Evolutionary conservation across 2,329 filamentous ascomycete genomes (phyloP).

Genomic region (Calycina marina): DNA sequence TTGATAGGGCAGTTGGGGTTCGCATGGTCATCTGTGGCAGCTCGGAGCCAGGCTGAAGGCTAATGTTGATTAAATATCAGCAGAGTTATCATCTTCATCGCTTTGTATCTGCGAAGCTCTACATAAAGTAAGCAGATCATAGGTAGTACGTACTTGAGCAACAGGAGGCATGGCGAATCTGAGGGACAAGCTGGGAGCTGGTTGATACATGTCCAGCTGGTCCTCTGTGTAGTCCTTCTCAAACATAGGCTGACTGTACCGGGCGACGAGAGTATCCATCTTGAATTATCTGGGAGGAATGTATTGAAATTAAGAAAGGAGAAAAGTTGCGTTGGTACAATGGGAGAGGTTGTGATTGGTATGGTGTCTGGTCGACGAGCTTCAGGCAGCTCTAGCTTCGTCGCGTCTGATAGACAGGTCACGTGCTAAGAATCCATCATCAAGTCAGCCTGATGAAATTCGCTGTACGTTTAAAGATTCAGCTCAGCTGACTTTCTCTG

Average conservation of each 20-base stretch:
- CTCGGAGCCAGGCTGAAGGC: slow-evolving; percentile 89
- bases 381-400: slow-evolving; percentile 17
- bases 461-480: too few species aligned
- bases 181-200: slow-evolving; percentile 63
- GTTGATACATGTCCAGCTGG: slow-evolving; percentile 57
- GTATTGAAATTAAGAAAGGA: slow-evolving; percentile 5
- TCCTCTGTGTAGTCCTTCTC: slow-evolving; percentile 60
- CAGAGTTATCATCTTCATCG: slow-evolving; percentile 1
- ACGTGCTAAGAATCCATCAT: too few species aligned
- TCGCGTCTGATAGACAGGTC: slow-evolving; percentile 3
- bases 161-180: slow-evolving; percentile 93
- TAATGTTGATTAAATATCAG: slow-evolving; percentile 28
- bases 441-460: too few species aligned
- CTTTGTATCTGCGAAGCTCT: slow-evolving; percentile 1
- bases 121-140: too few species aligned
- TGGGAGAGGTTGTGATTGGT: slow-evolving; percentile 6
- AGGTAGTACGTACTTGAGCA: slow-evolving; percentile 52
- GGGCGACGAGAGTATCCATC: slow-evolving; percentile 90
- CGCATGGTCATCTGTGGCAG: slow-evolving; percentile 90
- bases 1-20: slow-evolving; percentile 98
- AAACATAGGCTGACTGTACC: slow-evolving; percentile 70
- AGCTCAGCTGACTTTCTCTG: too few species aligned
- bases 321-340: neutral
- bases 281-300: slow-evolving; percentile 11
- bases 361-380: slow-evolving; percentile 18